phyloP scores from a whole-genome alignment of 169 alveolate genomes.

The Theileria orientalis region DNA sequence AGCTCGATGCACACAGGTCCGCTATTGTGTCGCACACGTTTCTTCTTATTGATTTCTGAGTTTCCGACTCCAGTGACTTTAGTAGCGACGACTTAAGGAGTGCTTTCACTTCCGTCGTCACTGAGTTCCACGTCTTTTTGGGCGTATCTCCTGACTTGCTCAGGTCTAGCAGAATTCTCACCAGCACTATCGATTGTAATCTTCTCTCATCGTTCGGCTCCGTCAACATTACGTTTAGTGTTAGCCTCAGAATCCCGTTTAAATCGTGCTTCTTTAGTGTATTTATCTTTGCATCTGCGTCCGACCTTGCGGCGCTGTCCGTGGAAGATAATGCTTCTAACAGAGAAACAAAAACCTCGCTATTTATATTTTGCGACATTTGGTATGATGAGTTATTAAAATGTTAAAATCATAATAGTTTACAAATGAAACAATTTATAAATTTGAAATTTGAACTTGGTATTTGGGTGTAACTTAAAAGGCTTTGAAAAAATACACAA shows the following conservation, averaged over 20 bases:
- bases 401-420: background rate
- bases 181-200: constrained; percentile 70
- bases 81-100: constrained; percentile 66
- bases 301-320: constrained; percentile 67
- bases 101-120: constrained; percentile 58
- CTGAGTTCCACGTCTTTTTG: constrained; percentile 61
- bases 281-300: constrained; percentile 71
- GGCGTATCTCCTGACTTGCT: constrained; percentile 65
- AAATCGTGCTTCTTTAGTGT: constrained; percentile 65
- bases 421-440: background rate
- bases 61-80: constrained; percentile 63
- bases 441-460: background rate
- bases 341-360: constrained; percentile 62
- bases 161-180: constrained; percentile 68
- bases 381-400: background rate
- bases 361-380: constrained; percentile 29
- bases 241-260: constrained; percentile 64
- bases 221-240: constrained; percentile 63
- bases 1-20: constrained; percentile 64
- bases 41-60: constrained; percentile 67
- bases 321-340: constrained; percentile 74
- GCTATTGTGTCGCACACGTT: constrained; percentile 74
- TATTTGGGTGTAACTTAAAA: background rate
- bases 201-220: constrained; percentile 72
- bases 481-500: too few species aligned